Evolutionary conservation across 2,329 filamentous ascomycete species (phyloP).

Genomic region (Ophioceras dolichostomum): DNA sequence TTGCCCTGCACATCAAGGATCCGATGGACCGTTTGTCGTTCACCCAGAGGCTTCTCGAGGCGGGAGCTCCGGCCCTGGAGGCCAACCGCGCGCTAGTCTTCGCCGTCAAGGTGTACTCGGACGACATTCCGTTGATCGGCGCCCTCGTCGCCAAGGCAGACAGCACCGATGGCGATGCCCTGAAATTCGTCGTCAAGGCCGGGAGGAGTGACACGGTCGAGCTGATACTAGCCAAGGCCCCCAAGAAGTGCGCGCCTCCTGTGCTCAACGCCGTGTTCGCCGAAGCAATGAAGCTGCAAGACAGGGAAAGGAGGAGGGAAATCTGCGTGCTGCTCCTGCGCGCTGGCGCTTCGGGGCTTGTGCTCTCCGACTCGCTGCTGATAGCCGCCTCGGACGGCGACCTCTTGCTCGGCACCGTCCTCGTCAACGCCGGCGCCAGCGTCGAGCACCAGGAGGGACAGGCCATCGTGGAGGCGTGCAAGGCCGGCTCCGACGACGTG

Average conservation of each 20-base stretch:
- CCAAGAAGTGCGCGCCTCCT: conserved; percentile 21
- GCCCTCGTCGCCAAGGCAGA: conserved; percentile 33
- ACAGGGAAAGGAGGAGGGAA: conserved; percentile 24
- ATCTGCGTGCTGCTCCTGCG: conserved; percentile 33
- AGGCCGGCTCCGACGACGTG: conserved; percentile 35
- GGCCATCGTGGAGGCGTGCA: conserved; percentile 40
- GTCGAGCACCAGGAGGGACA: conserved; percentile 38
- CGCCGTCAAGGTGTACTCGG: conserved; percentile 31
- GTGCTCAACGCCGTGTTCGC: conserved; percentile 28
- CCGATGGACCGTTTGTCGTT: conserved; percentile 37
- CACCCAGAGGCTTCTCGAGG: conserved; percentile 34
- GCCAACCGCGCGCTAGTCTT: conserved; percentile 39
- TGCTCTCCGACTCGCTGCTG: conserved; percentile 36
- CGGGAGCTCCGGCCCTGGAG: conserved; percentile 33
- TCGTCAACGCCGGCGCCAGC: conserved; percentile 38
- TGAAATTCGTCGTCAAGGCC: conserved; percentile 31
- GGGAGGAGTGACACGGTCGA: conserved; percentile 31
- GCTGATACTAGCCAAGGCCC: conserved; percentile 25
- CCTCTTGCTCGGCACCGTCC: conserved; percentile 32
- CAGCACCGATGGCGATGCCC: conserved; percentile 34
- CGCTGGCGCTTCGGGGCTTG: conserved; percentile 29
- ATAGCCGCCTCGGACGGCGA: conserved; percentile 41
- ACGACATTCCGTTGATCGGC: conserved; percentile 35
- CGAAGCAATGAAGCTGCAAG: conserved; percentile 27
- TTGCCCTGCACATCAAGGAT: conserved; percentile 37